phyloP scores from a whole-genome alignment of 2,329 filamentous ascomycete species.

The Triangularia verruculosa region DNA sequence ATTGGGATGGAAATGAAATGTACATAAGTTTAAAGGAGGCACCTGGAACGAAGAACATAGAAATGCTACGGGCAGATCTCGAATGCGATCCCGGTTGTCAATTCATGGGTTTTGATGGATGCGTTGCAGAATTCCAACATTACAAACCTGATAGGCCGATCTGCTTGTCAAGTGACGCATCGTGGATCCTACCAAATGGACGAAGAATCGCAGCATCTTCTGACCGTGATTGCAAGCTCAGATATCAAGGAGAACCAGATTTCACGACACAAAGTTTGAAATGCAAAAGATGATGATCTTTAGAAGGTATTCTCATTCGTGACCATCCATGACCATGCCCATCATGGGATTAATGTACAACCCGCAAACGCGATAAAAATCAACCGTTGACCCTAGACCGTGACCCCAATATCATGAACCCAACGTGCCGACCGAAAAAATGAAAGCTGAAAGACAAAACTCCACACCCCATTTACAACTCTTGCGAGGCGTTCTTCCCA shows the following conservation, averaged over 20 bases:
- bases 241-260: too few relatives aligned
- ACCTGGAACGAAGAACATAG: not conserved
- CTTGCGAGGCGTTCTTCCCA: conserved; percentile 89
- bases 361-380: conserved; percentile 57
- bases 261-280: too few relatives aligned
- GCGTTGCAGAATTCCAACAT: too few relatives aligned
- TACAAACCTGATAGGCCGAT: not conserved
- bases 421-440: conserved; percentile 64
- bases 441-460: conserved; percentile 43
- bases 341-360: conserved; percentile 71
- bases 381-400: conserved; percentile 74
- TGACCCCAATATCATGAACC: conserved; percentile 81
- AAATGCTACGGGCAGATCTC: not conserved
- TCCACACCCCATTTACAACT: conserved; percentile 66
- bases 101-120: not conserved
- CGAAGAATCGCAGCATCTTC: too few relatives aligned
- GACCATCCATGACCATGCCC: conserved; percentile 57
- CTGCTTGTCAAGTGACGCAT: too few relatives aligned
- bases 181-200: too few relatives aligned
- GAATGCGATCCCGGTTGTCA: not conserved
- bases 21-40: conserved; percentile 16
- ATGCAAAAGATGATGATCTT: conserved; percentile 33
- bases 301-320: conserved; percentile 59
- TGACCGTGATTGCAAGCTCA: too few relatives aligned
- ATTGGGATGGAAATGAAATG: conserved; percentile 13